Base-by-base conservation (phyloP, 768 basidiomycete genomes). In the Boletus coccyginus region DNA sequence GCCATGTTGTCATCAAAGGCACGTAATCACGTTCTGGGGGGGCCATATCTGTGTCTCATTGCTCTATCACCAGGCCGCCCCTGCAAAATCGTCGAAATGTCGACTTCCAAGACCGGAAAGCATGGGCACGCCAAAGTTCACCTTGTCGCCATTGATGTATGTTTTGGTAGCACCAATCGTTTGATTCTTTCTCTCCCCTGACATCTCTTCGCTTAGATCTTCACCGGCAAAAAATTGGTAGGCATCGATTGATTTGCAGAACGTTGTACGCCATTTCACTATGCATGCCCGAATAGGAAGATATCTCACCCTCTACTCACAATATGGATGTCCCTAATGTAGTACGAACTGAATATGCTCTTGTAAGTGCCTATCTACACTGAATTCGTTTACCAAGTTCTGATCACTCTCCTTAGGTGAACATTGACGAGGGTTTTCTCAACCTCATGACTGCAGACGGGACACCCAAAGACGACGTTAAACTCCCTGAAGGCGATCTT, bases 41-140 rank as follows among this genome's bases (percentile, higher is more conserved):
- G 52, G 43, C 35, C 40, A 46, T 19, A 56, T 57, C 51, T 55
- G 14, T 39, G 40, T 53, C 46, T 54, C 21, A 50, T 43, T 32
- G 10, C 42, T 29, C 35, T 36, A 21, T 27, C 29, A 27, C 29
- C 42, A 90, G 88, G 81, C 65, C 86, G 94, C 66, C 95, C 95
- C 63, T 98, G 95, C 91, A 98, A 98, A 82, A 94, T 94, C 77
- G 87, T 94, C 67, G 94, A 97, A 74, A 98, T 97, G 95, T 96
- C 94, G 61, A 97, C 95, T 79, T 98, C 95, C 74, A 98, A 98
- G 86, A 96, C 94, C 46, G 95, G 96, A 68, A 98, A 98, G 86
- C 96, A 98, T 81, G 96, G 96, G 68, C 96, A 99, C 80, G 96
- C 97, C 75, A 99, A 98, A 79, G 97, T 98, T 71, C 94, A 98